Evolutionary conservation across 495 filamentous ascomycete species (phyloP).

Genomic region (Cudoniella acicularis): DNA sequence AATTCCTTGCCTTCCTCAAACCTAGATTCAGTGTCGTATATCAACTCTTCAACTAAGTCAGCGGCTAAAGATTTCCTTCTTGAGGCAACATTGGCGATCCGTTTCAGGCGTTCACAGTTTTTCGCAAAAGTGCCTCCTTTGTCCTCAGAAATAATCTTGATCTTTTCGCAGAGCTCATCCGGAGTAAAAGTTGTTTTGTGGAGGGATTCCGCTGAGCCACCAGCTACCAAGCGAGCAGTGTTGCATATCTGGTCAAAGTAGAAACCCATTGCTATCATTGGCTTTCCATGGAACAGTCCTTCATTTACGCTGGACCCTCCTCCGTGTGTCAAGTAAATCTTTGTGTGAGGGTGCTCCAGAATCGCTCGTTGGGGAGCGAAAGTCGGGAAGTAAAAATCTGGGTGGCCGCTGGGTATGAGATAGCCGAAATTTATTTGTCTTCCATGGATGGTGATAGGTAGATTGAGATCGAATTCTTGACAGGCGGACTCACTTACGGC

Average conservation of each 20-base stretch:
- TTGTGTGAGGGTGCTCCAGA: conserved; percentile 27
- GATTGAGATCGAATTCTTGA: conserved; percentile 19
- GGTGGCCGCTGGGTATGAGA: conserved; percentile 27
- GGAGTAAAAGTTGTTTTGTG: conserved; percentile 33
- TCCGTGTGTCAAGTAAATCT: conserved; percentile 34
- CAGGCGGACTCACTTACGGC: conserved; percentile 23
- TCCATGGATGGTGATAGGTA: background rate
- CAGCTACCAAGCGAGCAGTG: conserved; percentile 28
- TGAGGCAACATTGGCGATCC: conserved; percentile 32
- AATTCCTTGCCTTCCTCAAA: conserved; percentile 1
- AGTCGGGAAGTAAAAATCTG: conserved; percentile 23
- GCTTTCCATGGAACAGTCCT: conserved; percentile 33
- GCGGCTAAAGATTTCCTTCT: conserved; percentile 34
- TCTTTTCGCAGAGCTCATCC: conserved; percentile 27
- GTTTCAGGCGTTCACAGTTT: conserved; percentile 30
- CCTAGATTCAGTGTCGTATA: conserved; percentile 34
- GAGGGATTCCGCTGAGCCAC: conserved; percentile 28
- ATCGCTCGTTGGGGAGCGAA: conserved; percentile 36
- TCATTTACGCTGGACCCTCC: conserved; percentile 37
- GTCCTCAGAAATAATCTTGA: conserved; percentile 23
- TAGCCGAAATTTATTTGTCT: conserved; percentile 14
- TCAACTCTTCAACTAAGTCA: conserved; percentile 37
- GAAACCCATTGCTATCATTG: conserved; percentile 31
- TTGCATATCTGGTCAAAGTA: conserved; percentile 36
- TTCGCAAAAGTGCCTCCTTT: conserved; percentile 14